Evolutionary conservation across 257 asterid species (phyloP), one percentile per base, ranked within the genome.

Genomic region (Perilla frutescens): DNA sequence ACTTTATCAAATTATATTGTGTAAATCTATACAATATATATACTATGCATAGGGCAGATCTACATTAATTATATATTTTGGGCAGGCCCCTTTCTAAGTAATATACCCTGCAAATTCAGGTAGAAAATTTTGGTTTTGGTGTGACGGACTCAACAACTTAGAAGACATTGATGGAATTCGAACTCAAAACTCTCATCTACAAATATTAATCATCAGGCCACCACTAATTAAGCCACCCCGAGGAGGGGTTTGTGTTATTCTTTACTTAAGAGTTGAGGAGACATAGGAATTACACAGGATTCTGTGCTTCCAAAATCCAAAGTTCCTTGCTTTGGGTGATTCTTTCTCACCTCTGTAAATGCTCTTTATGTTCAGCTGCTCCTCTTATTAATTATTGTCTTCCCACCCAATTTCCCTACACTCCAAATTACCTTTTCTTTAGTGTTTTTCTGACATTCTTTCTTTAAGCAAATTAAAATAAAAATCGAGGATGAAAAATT

Each of bases 331-430:
- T 87, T 87, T 85, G 84, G 58, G 77, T 82, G 81, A 76, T 82
- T 71, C 86, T 78, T 91, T 84, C 85, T 81, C 90, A 71, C 85
- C 84, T 88, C 87, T 91, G 89, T 71, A 84, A 80, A 80, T 83
- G 88, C 48, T 81, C 90, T 76, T 79, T 77, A 50, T 87, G 87
- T 44, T 44, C 49, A 20, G 26, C 26, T 20, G 26, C 26, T 1
- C 26, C 26, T 20, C 26, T 20, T 20, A 20, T 20, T 20, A 34
- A 2, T 34, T 34, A 68, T 72, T 60, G 47, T 59, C 11, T 10
- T 15, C 49, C 34, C 65, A 54, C 74, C 74, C 54, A 26, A 40
- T 50, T 49, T 32, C 60, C 60, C 48, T 15, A 53, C 7, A 56
- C 40, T 26, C 64, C 71, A 62, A 53, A 54, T 43, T n/a, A 43